phyloP scores from a whole-genome alignment of 192 early-diverging fungal genomes.

The Funneliformis geosporum region DNA sequence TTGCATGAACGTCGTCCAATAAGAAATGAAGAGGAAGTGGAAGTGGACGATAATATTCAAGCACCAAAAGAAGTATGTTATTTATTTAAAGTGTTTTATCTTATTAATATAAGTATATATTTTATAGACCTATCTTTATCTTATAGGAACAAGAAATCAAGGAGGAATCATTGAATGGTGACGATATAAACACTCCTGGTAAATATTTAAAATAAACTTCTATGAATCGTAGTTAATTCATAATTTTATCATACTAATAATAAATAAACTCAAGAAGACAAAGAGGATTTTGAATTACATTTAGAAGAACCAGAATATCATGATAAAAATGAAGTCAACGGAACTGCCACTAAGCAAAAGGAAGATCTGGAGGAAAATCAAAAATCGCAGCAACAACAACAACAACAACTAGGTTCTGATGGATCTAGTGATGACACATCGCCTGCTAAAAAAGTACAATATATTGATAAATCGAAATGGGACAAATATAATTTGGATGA shows the following conservation, averaged over 20 bases:
- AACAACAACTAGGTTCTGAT: not conserved
- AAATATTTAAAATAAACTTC: not conserved
- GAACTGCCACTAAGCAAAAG: not conserved
- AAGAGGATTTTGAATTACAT: not conserved
- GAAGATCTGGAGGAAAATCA: not conserved
- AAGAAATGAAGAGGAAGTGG: conserved; percentile 33
- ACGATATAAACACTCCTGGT: not conserved
- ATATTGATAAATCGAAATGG: conserved; percentile 14
- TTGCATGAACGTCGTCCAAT: conserved; percentile 64
- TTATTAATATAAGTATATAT: not conserved
- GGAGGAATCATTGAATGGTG: not conserved
- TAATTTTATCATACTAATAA: too few species aligned
- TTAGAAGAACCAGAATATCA: not conserved
- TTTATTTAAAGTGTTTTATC: not conserved
- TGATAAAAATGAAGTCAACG: not conserved
- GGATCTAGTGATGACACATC: not conserved
- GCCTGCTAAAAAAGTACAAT: not conserved
- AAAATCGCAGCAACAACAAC: not conserved
- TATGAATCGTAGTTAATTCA: not conserved
- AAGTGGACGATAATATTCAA: not conserved
- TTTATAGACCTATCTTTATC: not conserved
- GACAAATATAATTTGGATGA: conserved; percentile 58
- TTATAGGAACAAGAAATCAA: not conserved
- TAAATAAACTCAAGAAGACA: not conserved
- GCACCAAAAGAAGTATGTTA: conserved; percentile 3